phyloP scores from a whole-genome alignment of 2,329 filamentous ascomycete species.

The Aureobasidium lini region DNA sequence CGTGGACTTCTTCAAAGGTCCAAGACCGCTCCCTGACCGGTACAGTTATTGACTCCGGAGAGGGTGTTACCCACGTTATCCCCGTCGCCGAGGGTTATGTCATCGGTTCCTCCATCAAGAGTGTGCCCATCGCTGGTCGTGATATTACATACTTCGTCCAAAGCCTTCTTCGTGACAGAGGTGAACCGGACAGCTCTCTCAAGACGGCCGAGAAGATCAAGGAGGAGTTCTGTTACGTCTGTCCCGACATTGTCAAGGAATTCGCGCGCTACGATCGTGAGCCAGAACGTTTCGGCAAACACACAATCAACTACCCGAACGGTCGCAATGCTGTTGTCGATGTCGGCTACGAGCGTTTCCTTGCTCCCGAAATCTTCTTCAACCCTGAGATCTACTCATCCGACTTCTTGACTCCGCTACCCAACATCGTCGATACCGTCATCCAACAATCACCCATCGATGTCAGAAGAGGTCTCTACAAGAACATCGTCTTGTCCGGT shows the following conservation, averaged over 20 bases:
- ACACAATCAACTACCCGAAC: constrained; percentile 77
- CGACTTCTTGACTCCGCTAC: constrained; percentile 92
- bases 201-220: constrained; percentile 98
- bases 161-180: constrained; percentile 87
- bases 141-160: constrained; percentile 99
- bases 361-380: constrained; percentile 99
- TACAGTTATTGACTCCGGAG: constrained; percentile 96
- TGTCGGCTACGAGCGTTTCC: constrained; percentile 94
- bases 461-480: constrained; percentile 92
- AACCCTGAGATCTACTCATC: constrained; percentile 99
- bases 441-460: constrained; percentile 98
- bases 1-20: constrained; percentile 97
- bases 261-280: constrained; percentile 92
- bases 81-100: constrained; percentile 98
- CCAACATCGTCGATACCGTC: constrained; percentile 88
- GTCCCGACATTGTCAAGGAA: constrained; percentile 97
- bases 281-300: constrained; percentile 78
- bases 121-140: constrained; percentile 92
- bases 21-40: constrained; percentile 92
- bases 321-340: constrained; percentile 81
- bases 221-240: constrained; percentile 98
- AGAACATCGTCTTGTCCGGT: constrained; percentile 97
- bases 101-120: constrained; percentile 98
- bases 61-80: constrained; percentile 98
- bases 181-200: constrained; percentile 90